Conservation (phyloP, 1,284 basidiomycete genomes). For the Lentinus polychrous region DNA sequence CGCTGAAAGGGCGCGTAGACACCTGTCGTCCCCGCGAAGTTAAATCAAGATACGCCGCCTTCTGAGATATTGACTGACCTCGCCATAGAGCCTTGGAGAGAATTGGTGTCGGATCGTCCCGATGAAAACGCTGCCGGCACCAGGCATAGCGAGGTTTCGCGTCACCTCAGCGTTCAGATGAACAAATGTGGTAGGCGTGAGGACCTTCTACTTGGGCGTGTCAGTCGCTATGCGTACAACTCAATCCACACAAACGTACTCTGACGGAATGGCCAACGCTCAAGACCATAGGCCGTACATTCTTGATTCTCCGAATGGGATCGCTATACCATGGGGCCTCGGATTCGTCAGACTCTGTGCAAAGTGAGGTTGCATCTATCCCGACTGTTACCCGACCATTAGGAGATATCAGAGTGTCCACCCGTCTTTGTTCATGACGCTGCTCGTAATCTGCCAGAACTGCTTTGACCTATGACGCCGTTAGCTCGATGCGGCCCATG, state of each 20-base stretch:
- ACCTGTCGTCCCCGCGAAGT: too few relatives aligned
- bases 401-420: slow-evolving; percentile 20
- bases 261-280: neutral
- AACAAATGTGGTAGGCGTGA: too few relatives aligned
- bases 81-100: slow-evolving; percentile 34
- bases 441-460: too few relatives aligned
- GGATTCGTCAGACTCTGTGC: neutral
- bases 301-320: neutral
- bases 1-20: too few relatives aligned
- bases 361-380: slow-evolving; percentile 43
- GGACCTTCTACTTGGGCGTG: too few relatives aligned
- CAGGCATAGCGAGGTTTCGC: too few relatives aligned
- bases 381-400: slow-evolving; percentile 27
- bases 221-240: too few relatives aligned
- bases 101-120: slow-evolving; percentile 46
- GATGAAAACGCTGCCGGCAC: slow-evolving; percentile 22
- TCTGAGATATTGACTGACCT: slow-evolving; percentile 21
- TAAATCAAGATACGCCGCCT: neutral
- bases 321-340: neutral
- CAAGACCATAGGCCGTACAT: slow-evolving; percentile 26
- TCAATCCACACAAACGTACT: neutral
- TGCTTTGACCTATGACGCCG: neutral
- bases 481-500: neutral
- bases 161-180: too few relatives aligned
- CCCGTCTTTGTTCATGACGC: slow-evolving; percentile 9